Conservation (phyloP, 306 rosid genomes). For the Lotus japonicus region DNA sequence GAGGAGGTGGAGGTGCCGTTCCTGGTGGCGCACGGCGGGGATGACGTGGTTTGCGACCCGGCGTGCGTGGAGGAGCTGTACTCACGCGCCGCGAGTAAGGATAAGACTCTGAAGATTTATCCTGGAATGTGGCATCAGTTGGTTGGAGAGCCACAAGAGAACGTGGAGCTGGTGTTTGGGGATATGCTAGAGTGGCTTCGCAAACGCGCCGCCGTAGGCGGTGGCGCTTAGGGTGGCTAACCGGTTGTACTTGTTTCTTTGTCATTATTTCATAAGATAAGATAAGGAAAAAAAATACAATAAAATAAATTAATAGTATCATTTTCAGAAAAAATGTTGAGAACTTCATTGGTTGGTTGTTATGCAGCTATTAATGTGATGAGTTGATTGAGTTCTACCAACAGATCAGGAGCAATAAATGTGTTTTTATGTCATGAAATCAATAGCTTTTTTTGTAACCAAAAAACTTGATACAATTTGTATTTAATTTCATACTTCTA, state of each 20-base stretch:
- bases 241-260: background rate
- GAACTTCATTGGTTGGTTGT: too few relatives aligned
- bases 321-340: too few relatives aligned
- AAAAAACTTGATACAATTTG: too few relatives aligned
- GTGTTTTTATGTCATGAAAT: too few relatives aligned
- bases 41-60: constrained; percentile 77
- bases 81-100: constrained; percentile 66
- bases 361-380: too few relatives aligned
- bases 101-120: constrained; percentile 72
- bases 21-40: constrained; percentile 69
- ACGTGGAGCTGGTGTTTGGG: constrained; percentile 62
- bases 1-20: constrained; percentile 85
- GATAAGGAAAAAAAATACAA: background rate
- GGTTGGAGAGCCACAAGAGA: constrained; percentile 54
- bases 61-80: constrained; percentile 66
- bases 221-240: background rate
- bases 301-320: too few relatives aligned
- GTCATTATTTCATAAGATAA: background rate
- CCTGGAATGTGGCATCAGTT: constrained; percentile 92
- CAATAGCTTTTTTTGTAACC: too few relatives aligned
- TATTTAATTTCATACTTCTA: too few relatives aligned
- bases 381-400: too few relatives aligned
- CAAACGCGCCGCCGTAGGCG: constrained; percentile 26
- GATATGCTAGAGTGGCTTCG: constrained; percentile 72
- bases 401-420: too few relatives aligned